These are phyloP conservation scores for Penicillium bovifimosum DNA, from an alignment of 495 filamentous ascomycete species.

Conservation along the genomic window DNA sequence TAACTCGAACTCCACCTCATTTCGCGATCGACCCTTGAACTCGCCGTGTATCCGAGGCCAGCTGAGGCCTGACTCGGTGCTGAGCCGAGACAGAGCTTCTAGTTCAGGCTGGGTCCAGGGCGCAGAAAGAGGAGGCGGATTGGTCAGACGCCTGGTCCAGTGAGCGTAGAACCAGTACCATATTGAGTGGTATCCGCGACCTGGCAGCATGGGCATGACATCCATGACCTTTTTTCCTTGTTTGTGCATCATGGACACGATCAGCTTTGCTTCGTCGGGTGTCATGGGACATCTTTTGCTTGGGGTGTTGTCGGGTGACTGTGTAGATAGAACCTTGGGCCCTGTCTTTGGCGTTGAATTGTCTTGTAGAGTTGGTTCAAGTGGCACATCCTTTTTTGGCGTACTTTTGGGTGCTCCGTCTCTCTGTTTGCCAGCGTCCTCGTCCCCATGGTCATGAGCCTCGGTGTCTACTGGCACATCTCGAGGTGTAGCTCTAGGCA, in stretches of 20 bases:
- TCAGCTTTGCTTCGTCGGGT: conserved; percentile 33
- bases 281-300: conserved; percentile 18
- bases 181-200: conserved; percentile 18
- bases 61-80: conserved; percentile 26
- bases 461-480: background rate
- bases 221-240: conserved; percentile 29
- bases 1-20: conserved; percentile 38
- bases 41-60: conserved; percentile 29
- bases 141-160: conserved; percentile 30
- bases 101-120: conserved; percentile 34
- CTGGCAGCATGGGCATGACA: conserved; percentile 27
- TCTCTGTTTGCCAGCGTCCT: background rate
- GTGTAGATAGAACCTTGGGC: background rate
- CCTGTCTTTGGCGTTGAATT: conserved; percentile 1
- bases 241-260: conserved; percentile 30
- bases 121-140: conserved; percentile 27
- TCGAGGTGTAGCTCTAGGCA: background rate
- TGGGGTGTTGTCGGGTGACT: conserved; percentile 11
- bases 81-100: conserved; percentile 23
- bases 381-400: background rate
- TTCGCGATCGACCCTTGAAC: conserved; percentile 27
- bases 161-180: conserved; percentile 26
- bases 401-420: background rate
- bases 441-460: background rate
- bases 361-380: background rate